Conservation (phyloP, 1,139 yeast genomes). For the Yarrowia galli region DNA sequence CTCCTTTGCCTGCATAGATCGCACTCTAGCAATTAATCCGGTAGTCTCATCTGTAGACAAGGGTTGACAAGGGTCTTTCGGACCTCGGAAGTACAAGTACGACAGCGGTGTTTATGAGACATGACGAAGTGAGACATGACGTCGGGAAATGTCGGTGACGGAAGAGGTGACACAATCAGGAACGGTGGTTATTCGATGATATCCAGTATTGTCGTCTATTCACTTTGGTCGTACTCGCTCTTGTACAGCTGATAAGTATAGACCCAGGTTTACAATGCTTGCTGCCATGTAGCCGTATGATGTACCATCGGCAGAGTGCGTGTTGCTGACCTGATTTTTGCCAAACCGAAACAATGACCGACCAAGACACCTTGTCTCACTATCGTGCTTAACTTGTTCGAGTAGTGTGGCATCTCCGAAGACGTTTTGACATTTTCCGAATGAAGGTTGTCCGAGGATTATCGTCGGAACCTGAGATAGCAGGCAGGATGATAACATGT, state of each 20-base stretch:
- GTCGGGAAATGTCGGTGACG: not conserved
- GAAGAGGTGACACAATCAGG: no score
- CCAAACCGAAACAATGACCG: not conserved
- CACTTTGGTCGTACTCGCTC: not conserved
- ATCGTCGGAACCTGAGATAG: not conserved
- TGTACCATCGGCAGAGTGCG: not conserved
- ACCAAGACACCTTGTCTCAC: not conserved
- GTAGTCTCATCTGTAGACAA: no score
- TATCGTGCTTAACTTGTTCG: not conserved
- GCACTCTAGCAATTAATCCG: no score
- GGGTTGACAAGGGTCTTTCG: no score
- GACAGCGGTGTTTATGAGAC: no score
- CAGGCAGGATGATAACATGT: no score
- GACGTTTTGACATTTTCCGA: not conserved
- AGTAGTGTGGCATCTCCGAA: slow-evolving; percentile 1
- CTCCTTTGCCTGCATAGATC: no score
- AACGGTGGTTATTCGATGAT: no score
- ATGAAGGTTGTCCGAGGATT: not conserved
- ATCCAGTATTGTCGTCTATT: no score
- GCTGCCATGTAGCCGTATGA: not conserved
- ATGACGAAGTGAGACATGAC: not conserved
- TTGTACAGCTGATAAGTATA: not conserved
- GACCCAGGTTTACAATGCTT: not conserved
- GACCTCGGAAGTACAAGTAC: no score
- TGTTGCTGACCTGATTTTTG: slow-evolving; percentile 2